These are phyloP conservation scores for Pyrenula aspistea DNA, from an alignment of 495 filamentous ascomycete species.

Conservation along the genomic window DNA sequence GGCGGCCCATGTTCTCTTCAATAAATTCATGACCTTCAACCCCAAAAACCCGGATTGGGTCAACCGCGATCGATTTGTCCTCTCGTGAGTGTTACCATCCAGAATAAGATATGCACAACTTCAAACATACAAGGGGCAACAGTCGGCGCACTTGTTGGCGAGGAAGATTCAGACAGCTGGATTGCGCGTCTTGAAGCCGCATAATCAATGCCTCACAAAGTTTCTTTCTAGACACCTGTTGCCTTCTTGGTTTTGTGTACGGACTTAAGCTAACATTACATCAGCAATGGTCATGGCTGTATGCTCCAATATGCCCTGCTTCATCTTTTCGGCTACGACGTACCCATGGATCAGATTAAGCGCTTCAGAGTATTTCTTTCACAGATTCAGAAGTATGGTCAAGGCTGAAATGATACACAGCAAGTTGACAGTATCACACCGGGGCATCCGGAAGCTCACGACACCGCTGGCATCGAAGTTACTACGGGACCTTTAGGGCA, in stretches of 20 bases:
- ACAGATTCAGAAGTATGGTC: not conserved
- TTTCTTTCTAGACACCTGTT: no score
- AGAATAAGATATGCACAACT: no score
- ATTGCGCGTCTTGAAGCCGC: no score
- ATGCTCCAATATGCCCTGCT: conserved; percentile 99
- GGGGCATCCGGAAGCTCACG: conserved; percentile 92
- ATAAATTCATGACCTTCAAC: conserved; percentile 99
- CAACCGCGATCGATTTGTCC: conserved; percentile 96
- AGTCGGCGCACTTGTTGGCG: no score
- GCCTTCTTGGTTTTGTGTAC: no score
- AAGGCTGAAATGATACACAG: conserved; percentile 21
- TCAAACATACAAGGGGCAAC: no score
- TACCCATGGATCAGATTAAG: conserved; percentile 87
- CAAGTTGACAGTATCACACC: conserved; percentile 85
- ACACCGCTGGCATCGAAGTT: conserved; percentile 93
- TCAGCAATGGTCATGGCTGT: conserved; percentile 82
- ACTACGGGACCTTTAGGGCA: conserved; percentile 95
- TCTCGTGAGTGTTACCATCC: conserved; percentile 69
- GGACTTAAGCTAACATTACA: no score
- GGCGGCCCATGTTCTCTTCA: conserved; percentile 92
- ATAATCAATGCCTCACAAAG: no score
- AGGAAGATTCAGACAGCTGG: no score
- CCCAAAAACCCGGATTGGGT: conserved; percentile 95
- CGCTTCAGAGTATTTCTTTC: conserved; percentile 68
- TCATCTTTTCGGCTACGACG: conserved; percentile 84